A percentile compares a stretch with the other conserved stretches of the same genome.
phyloP scores from a whole-genome alignment of 495 filamentous ascomycete genomes.

The Neurospora tetrasperma region DNA sequence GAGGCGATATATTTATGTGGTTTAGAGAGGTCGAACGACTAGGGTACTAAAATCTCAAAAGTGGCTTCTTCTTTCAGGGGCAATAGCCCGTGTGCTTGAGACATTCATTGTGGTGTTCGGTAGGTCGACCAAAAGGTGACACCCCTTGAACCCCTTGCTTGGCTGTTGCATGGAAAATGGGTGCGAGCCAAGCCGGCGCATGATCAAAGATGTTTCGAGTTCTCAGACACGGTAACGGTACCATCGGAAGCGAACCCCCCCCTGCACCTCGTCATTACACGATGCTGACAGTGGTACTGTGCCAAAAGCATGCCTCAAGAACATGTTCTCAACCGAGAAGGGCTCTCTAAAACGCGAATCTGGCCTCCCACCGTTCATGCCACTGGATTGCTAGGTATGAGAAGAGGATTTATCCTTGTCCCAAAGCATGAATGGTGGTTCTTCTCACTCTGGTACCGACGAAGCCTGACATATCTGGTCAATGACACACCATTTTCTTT shows the following conservation, averaged over 20 bases:
- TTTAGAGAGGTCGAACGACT: background rate
- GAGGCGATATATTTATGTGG: background rate
- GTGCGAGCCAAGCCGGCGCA: background rate
- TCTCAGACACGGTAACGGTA: background rate
- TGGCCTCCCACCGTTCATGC: background rate
- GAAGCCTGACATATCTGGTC: background rate
- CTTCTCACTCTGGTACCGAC: background rate
- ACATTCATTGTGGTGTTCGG: background rate
- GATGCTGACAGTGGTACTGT: background rate
- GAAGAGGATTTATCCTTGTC: background rate
- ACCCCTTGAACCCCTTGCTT: background rate
- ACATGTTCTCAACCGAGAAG: background rate
- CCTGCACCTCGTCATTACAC: background rate
- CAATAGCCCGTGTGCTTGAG: background rate
- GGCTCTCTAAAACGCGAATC: background rate
- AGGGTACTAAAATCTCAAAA: background rate
- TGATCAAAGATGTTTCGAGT: background rate
- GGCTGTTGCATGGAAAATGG: background rate
- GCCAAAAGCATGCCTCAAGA: background rate
- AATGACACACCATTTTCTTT: background rate
- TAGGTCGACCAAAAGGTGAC: background rate
- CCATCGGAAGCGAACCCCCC: background rate
- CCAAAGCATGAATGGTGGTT: background rate
- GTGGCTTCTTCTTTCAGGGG: background rate
- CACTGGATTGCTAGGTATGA: background rate